These are phyloP conservation scores for Mortierella sp. DNA, from an alignment of 371 early-diverging fungal species.

Conservation along the genomic window DNA sequence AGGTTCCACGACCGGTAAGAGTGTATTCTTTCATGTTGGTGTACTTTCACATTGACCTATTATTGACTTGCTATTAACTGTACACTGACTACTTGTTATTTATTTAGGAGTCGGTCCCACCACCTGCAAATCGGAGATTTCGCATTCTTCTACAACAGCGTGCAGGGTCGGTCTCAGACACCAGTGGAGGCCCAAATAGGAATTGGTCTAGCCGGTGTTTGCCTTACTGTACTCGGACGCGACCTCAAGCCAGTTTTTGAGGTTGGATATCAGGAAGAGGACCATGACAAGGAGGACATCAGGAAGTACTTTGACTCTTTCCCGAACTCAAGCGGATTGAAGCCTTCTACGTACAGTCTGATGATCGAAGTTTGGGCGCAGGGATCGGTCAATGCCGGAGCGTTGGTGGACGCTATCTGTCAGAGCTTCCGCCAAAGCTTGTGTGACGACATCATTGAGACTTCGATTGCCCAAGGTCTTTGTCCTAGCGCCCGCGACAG, in stretches of 20 bases:
- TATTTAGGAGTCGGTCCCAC: conserved; percentile 23
- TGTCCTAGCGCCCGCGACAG: conserved; percentile 52
- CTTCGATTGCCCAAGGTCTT: conserved; percentile 62
- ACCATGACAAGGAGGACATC: conserved; percentile 52
- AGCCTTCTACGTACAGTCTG: conserved; percentile 61
- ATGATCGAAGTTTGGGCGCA: conserved; percentile 81
- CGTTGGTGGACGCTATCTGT: conserved; percentile 66
- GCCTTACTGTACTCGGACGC: conserved; percentile 71
- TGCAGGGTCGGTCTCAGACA: conserved; percentile 63
- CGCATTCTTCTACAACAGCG: conserved; percentile 73
- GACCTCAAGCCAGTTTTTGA: conserved; percentile 60
- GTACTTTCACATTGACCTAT: background rate
- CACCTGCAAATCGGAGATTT: conserved; percentile 66
- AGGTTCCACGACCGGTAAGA: conserved; percentile 39
- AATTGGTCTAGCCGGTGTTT: conserved; percentile 80
- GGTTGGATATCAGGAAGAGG: conserved; percentile 48
- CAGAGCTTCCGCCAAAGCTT: conserved; percentile 71
- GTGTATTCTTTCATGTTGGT: background rate
- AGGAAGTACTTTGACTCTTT: conserved; percentile 45
- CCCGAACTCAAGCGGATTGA: conserved; percentile 30
- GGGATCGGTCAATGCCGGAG: conserved; percentile 69
- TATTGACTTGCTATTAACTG: background rate
- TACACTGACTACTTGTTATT: background rate
- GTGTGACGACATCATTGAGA: conserved; percentile 82
- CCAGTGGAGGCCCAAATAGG: conserved; percentile 78